Base-by-base conservation (phyloP, 345 rosid genomes). In the Garcia nutans region DNA sequence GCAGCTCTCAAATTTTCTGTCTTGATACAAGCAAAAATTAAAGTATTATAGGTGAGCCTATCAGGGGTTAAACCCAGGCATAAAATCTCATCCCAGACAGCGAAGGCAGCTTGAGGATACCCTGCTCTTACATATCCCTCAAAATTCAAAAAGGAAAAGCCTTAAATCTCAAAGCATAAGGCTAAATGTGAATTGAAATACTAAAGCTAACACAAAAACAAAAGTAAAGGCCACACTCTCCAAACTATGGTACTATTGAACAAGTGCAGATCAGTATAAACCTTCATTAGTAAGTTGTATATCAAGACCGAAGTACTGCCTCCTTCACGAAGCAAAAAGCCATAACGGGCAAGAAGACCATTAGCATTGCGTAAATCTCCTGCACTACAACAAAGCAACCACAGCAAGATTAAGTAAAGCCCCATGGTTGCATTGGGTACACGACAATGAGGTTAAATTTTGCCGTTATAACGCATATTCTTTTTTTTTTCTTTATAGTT, bases 231-330 rank as follows among this genome's bases (percentile, higher is more conserved):
- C 58, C 24, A 45, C 55, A 45, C 57, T 42, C 41, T 66, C 60
- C 41, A 55, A 67, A 56, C 10, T 55, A 28, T 37, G 19, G 37
- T 12, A 44, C 55, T 64, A 41, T 37, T n/a, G 65, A 26, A 70
- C 64, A 77, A 45, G 45, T 3, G 28, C 12, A 50, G 78, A 71
- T 41, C 63, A 62, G 71, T 74, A 10, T 54, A 70, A 69, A 92
- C 97, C 97, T 92, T 92, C 90, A 92, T 92, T 76, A 92, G 78
- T 80, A 92, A 75, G 79, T 92, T 92, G 80, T 83, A 87, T 73
- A 87, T 80, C 69, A 80, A 84, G 72, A 87, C 62, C 19, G 91
- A 82, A 37, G 89, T 83, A 70, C 71, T 84, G 28, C 93, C 88
- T 10, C 84, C 86, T 76, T 92, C 87, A 68, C 76, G 76, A 74